These are phyloP conservation scores for Daldinia vernicosa DNA, from an alignment of 495 filamentous ascomycete genomes.

Conservation along the genomic window DNA sequence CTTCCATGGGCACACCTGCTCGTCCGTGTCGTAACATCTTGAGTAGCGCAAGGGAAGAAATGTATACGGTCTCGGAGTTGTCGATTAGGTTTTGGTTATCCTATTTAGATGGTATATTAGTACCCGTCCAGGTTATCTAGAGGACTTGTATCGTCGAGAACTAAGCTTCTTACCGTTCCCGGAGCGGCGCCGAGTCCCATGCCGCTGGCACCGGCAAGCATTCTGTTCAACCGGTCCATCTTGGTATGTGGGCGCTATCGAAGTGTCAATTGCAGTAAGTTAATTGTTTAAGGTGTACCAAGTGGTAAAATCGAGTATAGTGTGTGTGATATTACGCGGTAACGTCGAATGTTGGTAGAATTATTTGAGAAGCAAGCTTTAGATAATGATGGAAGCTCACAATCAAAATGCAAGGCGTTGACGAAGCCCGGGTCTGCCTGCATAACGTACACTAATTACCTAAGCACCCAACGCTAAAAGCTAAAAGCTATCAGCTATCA, in stretches of 20 bases:
- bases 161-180: slow-evolving; percentile 71
- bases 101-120: slow-evolving; percentile 55
- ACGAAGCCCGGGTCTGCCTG: slow-evolving; percentile 43
- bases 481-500: no score
- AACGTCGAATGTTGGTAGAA: slow-evolving; percentile 17
- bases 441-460: slow-evolving; percentile 25
- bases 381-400: slow-evolving; percentile 23
- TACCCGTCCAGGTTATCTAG: neutral
- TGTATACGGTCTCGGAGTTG: slow-evolving; percentile 99
- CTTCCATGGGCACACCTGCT: slow-evolving; percentile 99
- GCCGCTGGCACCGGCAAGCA: slow-evolving; percentile 80
- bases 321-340: neutral
- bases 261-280: slow-evolving; percentile 11
- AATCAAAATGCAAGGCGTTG: slow-evolving; percentile 31
- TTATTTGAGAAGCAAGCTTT: slow-evolving; percentile 18
- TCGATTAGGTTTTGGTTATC: slow-evolving; percentile 90
- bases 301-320: neutral
- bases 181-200: slow-evolving; percentile 78
- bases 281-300: neutral
- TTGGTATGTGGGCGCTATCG: slow-evolving; percentile 30
- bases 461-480: slow-evolving; percentile 21
- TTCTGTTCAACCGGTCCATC: slow-evolving; percentile 89
- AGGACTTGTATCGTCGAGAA: neutral
- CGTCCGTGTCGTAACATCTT: slow-evolving; percentile 99
- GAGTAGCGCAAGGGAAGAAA: slow-evolving; percentile 93